These are phyloP conservation scores for Colletotrichum cuscutae DNA, from an alignment of 2,329 filamentous ascomycete genomes.

Conservation along the genomic window DNA sequence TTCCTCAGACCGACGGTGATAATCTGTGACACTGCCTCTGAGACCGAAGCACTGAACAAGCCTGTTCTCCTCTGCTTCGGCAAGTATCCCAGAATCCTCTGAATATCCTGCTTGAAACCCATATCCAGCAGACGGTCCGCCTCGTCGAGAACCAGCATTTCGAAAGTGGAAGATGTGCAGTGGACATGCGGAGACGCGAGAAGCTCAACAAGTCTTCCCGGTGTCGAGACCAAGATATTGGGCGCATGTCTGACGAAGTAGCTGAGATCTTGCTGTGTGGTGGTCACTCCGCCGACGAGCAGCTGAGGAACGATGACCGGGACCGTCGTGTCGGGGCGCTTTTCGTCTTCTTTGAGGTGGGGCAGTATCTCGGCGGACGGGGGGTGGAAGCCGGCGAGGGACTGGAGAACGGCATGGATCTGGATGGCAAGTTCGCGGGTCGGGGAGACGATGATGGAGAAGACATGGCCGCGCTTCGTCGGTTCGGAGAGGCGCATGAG, in stretches of 20 bases:
- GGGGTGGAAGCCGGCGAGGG: slow-evolving; percentile 83
- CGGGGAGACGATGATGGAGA: slow-evolving; percentile 90
- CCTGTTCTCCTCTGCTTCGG: slow-evolving; percentile 95
- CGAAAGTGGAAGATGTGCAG: slow-evolving; percentile 88
- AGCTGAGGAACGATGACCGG: slow-evolving; percentile 83
- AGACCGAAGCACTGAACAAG: slow-evolving; percentile 95
- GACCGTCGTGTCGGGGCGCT: slow-evolving; percentile 57
- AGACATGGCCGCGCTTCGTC: slow-evolving; percentile 89
- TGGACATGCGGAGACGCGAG: slow-evolving; percentile 88
- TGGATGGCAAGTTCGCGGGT: slow-evolving; percentile 93
- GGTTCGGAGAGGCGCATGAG: slow-evolving; percentile 83
- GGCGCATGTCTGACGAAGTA: slow-evolving; percentile 85
- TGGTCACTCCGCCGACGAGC: slow-evolving; percentile 82
- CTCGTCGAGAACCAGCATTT: slow-evolving; percentile 92
- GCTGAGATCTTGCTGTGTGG: slow-evolving; percentile 87
- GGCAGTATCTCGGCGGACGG: slow-evolving; percentile 76
- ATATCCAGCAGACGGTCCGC: slow-evolving; percentile 92
- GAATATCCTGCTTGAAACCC: slow-evolving; percentile 91
- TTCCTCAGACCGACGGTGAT: slow-evolving; percentile 93
- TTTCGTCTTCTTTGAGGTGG: slow-evolving; percentile 64
- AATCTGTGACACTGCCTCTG: slow-evolving; percentile 92
- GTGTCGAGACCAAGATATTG: slow-evolving; percentile 90
- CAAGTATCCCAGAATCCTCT: slow-evolving; percentile 83
- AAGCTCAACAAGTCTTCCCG: slow-evolving; percentile 88
- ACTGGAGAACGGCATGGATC: slow-evolving; percentile 83